Percentiles rank a stretch among this genome's conserved stretches.
Evolutionary conservation across 768 basidiomycete genomes (phyloP).

Genomic region (Rhodotorula babjevae): DNA sequence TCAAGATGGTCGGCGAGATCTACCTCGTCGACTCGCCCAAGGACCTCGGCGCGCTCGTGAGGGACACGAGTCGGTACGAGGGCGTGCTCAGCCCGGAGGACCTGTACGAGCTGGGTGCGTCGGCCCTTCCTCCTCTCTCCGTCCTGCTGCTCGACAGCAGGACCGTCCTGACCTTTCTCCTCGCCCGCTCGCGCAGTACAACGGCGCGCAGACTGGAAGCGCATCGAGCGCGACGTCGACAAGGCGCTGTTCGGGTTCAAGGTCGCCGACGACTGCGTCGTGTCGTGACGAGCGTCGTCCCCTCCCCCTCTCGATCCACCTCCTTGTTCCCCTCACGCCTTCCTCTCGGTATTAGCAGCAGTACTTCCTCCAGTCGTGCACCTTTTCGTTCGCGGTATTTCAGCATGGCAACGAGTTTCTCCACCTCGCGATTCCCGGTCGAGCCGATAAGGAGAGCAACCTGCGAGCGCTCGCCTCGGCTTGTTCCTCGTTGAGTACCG

Average conservation of each 20-base stretch:
- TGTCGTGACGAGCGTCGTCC: neutral
- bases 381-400: too few species aligned
- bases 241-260: constrained; percentile 43
- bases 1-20: constrained; percentile 96
- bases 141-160: accelerated
- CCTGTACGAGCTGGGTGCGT: constrained; percentile 89
- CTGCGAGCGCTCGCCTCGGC: too few species aligned
- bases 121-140: neutral
- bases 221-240: constrained; percentile 86
- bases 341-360: neutral
- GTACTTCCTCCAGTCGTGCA: neutral
- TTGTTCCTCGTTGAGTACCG: too few species aligned
- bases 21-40: constrained; percentile 79
- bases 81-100: constrained; percentile 94
- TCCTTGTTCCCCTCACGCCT: too few species aligned
- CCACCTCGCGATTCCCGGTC: too few species aligned
- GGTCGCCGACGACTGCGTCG: constrained; percentile 28
- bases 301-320: neutral
- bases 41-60: constrained; percentile 89
- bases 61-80: constrained; percentile 91
- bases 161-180: neutral
- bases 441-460: too few species aligned
- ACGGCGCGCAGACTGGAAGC: constrained; percentile 74
- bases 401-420: too few species aligned
- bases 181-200: constrained; percentile 10